A percentile compares a stretch with the other conserved stretches of the same genome.
Evolutionary conservation across 305 asterid genomes (phyloP).

Genomic region (Fraxinus sp.): DNA sequence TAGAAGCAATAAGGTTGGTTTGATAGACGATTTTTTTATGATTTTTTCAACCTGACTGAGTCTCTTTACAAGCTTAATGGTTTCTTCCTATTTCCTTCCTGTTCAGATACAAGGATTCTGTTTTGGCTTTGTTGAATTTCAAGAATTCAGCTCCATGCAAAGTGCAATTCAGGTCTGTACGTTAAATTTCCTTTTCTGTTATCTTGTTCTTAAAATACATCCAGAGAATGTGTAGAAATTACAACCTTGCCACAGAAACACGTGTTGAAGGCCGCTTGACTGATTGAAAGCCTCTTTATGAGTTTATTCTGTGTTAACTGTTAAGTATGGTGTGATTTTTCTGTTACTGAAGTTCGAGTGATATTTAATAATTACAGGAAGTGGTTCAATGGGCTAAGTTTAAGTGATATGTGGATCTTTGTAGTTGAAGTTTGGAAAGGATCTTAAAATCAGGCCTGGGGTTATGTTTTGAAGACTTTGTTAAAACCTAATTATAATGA

Average conservation of each 20-base stretch:
- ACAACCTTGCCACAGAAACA: neutral
- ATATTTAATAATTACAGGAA: neutral
- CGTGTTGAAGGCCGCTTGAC: neutral
- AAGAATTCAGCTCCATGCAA: constrained; percentile 73
- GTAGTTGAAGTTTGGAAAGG: neutral
- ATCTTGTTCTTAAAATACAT: constrained; percentile 4
- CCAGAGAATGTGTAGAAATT: neutral
- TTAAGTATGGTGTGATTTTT: neutral
- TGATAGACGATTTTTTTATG: constrained; percentile 10
- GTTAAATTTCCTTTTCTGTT: constrained; percentile 9
- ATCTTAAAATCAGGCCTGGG: neutral
- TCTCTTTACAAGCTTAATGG: constrained; percentile 1
- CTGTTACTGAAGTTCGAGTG: neutral
- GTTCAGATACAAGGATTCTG: constrained; percentile 72
- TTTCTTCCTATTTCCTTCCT: constrained; percentile 20
- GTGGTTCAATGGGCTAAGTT: neutral
- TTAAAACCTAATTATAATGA: neutral
- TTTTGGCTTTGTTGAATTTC: constrained; percentile 89
- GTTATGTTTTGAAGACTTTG: neutral
- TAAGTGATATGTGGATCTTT: neutral
- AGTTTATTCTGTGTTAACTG: neutral
- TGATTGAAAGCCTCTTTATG: neutral
- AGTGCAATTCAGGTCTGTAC: constrained; percentile 65
- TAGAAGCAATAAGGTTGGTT: constrained; percentile 66
- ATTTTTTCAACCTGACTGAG: constrained; percentile 16